Conservation (phyloP, 2,329 filamentous ascomycete genomes). For the Colletotrichum chlorophyti region DNA sequence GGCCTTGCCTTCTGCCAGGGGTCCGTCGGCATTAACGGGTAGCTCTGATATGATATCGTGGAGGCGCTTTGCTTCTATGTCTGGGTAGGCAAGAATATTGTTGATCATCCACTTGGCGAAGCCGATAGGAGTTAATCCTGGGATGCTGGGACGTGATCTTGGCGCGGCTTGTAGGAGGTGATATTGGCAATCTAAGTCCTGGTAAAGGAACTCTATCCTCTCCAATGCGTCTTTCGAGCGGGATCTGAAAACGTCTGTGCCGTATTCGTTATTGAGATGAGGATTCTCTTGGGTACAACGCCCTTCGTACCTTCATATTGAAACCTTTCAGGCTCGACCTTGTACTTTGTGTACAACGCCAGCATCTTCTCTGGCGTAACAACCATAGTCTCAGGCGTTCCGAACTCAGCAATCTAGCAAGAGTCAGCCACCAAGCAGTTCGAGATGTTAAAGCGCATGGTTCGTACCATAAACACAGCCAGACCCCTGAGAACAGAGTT, state of each 20-base stretch:
- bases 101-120: slow-evolving; percentile 76
- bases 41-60: slow-evolving; percentile 72
- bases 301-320: slow-evolving; percentile 67
- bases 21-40: slow-evolving; percentile 64
- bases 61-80: slow-evolving; percentile 75
- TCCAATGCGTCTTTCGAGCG: slow-evolving; percentile 48
- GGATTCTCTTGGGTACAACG: background rate
- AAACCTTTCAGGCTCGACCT: slow-evolving; percentile 69
- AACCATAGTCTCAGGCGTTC: slow-evolving; percentile 55
- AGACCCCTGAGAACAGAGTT: slow-evolving; percentile 76
- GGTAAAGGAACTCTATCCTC: slow-evolving; percentile 65
- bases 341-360: slow-evolving; percentile 73
- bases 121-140: slow-evolving; percentile 70
- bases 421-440: background rate
- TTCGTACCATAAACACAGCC: slow-evolving; percentile 73
- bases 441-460: background rate
- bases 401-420: slow-evolving; percentile 39
- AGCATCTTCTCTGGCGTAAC: slow-evolving; percentile 79
- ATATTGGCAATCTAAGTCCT: slow-evolving; percentile 62
- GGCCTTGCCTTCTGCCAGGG: slow-evolving; percentile 64
- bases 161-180: slow-evolving; percentile 66
- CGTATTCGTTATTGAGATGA: too few species aligned
- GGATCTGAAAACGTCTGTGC: slow-evolving; percentile 63
- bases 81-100: slow-evolving; percentile 78
- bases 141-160: slow-evolving; percentile 62